Conservation (phyloP, 2,329 filamentous ascomycete species). For the Ophiostoma angusticollis region DNA sequence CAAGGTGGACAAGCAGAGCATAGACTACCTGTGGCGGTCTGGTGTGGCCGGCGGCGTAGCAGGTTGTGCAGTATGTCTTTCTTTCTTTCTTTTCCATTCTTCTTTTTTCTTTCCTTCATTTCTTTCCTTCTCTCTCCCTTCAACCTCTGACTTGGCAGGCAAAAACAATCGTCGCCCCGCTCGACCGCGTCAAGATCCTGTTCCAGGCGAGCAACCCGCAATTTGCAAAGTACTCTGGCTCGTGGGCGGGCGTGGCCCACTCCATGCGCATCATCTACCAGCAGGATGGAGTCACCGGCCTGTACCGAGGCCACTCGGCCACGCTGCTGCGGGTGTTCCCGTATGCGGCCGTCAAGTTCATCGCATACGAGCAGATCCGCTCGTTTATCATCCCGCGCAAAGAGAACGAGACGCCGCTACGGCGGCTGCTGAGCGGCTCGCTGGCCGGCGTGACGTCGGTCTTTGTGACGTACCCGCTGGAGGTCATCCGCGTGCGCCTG, state of each 20-base stretch:
- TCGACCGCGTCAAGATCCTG: constrained; percentile 96
- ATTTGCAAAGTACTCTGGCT: constrained; percentile 84
- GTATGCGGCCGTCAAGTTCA: constrained; percentile 94
- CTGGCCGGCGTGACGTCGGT: constrained; percentile 79
- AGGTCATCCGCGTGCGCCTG: constrained; percentile 81
- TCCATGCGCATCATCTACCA: constrained; percentile 76
- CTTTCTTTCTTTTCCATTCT: no score
- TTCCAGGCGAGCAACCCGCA: constrained; percentile 93
- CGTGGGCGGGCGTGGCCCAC: constrained; percentile 69
- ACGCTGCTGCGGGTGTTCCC: constrained; percentile 91
- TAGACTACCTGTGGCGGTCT: constrained; percentile 74
- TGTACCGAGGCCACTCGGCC: constrained; percentile 90
- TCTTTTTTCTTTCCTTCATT: not conserved
- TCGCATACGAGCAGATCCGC: constrained; percentile 94
- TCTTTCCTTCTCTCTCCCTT: not conserved
- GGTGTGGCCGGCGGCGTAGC: constrained; percentile 81
- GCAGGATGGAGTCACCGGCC: constrained; percentile 58
- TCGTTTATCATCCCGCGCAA: constrained; percentile 58
- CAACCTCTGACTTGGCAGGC: constrained; percentile 40
- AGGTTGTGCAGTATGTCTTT: constrained; percentile 61
- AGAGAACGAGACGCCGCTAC: constrained; percentile 65
- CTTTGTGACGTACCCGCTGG: constrained; percentile 90
- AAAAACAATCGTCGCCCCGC: constrained; percentile 88
- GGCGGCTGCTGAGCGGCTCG: constrained; percentile 62
- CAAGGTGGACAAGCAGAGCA: constrained; percentile 54